These are phyloP conservation scores for Xenoacremonium recifei DNA, from an alignment of 2,329 filamentous ascomycete genomes.

Conservation along the genomic window DNA sequence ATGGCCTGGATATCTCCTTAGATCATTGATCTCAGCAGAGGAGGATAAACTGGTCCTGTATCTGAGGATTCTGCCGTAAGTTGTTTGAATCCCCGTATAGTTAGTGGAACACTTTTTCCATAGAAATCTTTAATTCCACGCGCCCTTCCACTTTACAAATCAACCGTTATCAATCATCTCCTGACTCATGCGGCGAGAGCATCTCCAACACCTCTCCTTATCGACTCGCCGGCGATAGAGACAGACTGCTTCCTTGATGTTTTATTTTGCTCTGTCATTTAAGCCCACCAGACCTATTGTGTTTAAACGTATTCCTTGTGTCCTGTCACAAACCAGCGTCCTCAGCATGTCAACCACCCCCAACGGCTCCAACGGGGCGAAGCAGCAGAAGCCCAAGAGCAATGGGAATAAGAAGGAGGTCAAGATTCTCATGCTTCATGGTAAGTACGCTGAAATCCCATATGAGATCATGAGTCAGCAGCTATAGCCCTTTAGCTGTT, in stretches of 20 bases:
- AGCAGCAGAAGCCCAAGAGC: conserved; percentile 29
- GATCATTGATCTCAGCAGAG: too few relatives aligned
- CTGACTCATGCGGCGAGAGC: background rate
- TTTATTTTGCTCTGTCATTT: conserved; percentile 11
- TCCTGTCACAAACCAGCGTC: conserved; percentile 6
- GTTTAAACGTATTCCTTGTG: conserved; percentile 10
- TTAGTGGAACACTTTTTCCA: too few relatives aligned
- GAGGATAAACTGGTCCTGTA: too few relatives aligned
- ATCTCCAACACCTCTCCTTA: background rate
- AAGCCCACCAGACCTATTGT: conserved; percentile 14
- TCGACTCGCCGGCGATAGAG: too few relatives aligned
- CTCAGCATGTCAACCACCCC: conserved; percentile 27
- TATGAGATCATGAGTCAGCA: too few relatives aligned
- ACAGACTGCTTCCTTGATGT: conserved; percentile 27
- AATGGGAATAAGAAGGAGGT: conserved; percentile 46
- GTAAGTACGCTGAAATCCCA: conserved; percentile 36
- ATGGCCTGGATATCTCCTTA: too few relatives aligned
- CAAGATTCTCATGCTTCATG: conserved; percentile 78
- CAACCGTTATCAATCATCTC: conserved; percentile 16
- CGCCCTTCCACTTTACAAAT: conserved; percentile 24
- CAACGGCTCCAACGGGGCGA: conserved; percentile 14
- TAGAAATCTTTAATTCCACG: conserved; percentile 9
- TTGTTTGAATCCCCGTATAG: too few relatives aligned
- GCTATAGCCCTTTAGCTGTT: too few relatives aligned
- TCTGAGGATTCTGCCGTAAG: too few relatives aligned